Base-by-base conservation (phyloP, 2,329 filamentous ascomycete genomes). In the Pseudogymnoascus sp. region DNA sequence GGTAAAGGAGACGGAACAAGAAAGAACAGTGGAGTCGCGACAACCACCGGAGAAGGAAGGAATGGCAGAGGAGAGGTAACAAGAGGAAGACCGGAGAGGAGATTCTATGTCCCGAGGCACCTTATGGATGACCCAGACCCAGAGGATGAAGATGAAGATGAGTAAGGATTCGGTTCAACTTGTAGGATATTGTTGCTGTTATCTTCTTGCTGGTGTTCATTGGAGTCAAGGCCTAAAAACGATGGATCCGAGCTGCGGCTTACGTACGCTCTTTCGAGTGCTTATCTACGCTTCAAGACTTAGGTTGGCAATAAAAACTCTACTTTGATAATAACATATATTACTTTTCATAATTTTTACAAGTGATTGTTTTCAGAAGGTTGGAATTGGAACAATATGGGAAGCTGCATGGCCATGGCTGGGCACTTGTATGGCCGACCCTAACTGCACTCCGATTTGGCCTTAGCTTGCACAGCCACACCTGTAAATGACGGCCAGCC, bases 391-490 rank as follows among this genome's bases (percentile, higher is more conserved):
- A 21, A 5, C n/a, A 34, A 56, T 14, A 34, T 34, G n/a, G n/a
- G 16, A 56, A 56, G 4, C 28, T 34, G 12, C 28, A 7, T 7
- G n/a, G n/a, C n/a, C 14, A 3, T 49, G 43, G 3, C 3, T 1
- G 28, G 28, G 11, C n/a, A 9, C 34, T 56, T 8, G 23, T 31
- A 56, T 34, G 28, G n/a, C n/a, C 28, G 28, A 34, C 25, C 49
- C 49, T 28, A 56, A 56, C 25, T 34, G 49, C 14, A 28, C 23
- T 56, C 49, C 49, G 28, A 34, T 56, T 56, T 56, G 21, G 49
- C n/a, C 16, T 56, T 56, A 56, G 49, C 49, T 6, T 56, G 49
- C 49, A 56, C 49, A 56, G 49, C 49, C 49, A 56, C 49, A 56
- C 16, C 49, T 21, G 49, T 56, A 56, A 56, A 36, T 56, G 49